These are phyloP conservation scores for Colletotrichum sp. DNA, from an alignment of 2,329 filamentous ascomycete species.

Conservation along the genomic window DNA sequence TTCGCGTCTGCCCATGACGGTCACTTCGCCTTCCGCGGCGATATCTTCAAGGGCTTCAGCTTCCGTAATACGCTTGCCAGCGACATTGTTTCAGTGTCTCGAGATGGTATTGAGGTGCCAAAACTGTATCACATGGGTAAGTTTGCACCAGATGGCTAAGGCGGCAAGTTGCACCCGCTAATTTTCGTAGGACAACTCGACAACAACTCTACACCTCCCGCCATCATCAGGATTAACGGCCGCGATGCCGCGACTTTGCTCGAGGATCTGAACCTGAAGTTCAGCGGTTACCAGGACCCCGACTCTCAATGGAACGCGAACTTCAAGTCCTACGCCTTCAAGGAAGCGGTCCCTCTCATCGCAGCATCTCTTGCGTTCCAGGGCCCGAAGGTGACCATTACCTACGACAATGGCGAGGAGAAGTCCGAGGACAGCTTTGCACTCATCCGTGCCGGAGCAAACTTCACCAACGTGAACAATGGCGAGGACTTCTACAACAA, in stretches of 20 bases:
- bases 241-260: constrained; percentile 55
- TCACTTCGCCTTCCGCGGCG: constrained; percentile 63
- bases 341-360: constrained; percentile 22
- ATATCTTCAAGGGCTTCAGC: constrained; percentile 57
- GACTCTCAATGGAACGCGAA: constrained; percentile 57
- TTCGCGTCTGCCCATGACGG: constrained; percentile 64
- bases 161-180: constrained; percentile 15
- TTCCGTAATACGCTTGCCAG: constrained; percentile 38
- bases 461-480: constrained; percentile 34
- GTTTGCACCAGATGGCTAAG: constrained; percentile 5
- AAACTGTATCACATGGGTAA: constrained; percentile 58
- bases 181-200: constrained; percentile 8
- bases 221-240: constrained; percentile 62
- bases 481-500: constrained; percentile 40
- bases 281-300: constrained; percentile 56
- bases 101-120: constrained; percentile 63
- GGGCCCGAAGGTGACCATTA: constrained; percentile 33
- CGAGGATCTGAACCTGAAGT: constrained; percentile 47
- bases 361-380: constrained; percentile 30
- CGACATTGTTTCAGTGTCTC: constrained; percentile 63
- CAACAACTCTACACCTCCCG: constrained; percentile 32
- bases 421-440: constrained; percentile 30
- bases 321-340: constrained; percentile 32
- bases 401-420: constrained; percentile 35
- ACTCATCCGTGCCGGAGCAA: constrained; percentile 25